Percentiles rank a stretch among this genome's conserved stretches.
These are phyloP conservation scores for Fusarium keratoplasticum DNA, from an alignment of 2,329 filamentous ascomycete species.

Conservation along the genomic window DNA sequence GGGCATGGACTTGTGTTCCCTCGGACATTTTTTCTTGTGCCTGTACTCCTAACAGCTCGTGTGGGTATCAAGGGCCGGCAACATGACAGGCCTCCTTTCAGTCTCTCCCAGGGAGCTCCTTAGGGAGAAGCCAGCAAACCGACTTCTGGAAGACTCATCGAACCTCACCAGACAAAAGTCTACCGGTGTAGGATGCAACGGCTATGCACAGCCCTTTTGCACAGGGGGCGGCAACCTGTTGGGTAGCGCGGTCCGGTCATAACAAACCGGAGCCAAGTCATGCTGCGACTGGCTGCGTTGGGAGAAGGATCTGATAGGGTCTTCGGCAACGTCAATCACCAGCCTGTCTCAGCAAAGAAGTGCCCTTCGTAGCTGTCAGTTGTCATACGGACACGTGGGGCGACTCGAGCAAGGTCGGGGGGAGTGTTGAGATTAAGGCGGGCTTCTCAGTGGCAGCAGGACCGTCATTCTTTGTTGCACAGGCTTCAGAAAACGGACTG, in stretches of 20 bases:
- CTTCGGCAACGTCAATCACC: slow-evolving; percentile 23
- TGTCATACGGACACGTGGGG: slow-evolving; percentile 42
- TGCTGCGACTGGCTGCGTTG: slow-evolving; percentile 1
- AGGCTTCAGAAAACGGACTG: slow-evolving; percentile 36
- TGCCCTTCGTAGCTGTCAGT: slow-evolving; percentile 30
- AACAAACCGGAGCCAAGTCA: slow-evolving; percentile 14
- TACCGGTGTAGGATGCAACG: slow-evolving; percentile 31
- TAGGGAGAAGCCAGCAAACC: slow-evolving; percentile 8
- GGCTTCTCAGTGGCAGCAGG: slow-evolving; percentile 22
- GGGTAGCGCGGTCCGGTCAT: background rate
- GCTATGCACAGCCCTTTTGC: slow-evolving; percentile 35
- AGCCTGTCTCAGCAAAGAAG: slow-evolving; percentile 18
- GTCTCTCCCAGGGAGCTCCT: slow-evolving; percentile 8
- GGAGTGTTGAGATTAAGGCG: slow-evolving; percentile 29
- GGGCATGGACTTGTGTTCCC: slow-evolving; percentile 49
- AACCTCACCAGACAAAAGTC: slow-evolving; percentile 22
- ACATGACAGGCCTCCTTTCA: slow-evolving; percentile 38
- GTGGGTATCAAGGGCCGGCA: slow-evolving; percentile 48
- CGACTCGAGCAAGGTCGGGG: slow-evolving; percentile 37
- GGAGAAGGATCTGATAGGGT: slow-evolving; percentile 14
- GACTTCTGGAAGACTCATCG: slow-evolving; percentile 36
- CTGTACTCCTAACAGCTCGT: slow-evolving; percentile 54
- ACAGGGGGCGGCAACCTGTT: slow-evolving; percentile 8
- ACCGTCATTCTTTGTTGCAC: slow-evolving; percentile 37
- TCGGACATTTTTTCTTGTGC: slow-evolving; percentile 53